These are phyloP conservation scores for Suillus plorans DNA, from an alignment of 768 basidiomycete species.

Conservation along the genomic window DNA sequence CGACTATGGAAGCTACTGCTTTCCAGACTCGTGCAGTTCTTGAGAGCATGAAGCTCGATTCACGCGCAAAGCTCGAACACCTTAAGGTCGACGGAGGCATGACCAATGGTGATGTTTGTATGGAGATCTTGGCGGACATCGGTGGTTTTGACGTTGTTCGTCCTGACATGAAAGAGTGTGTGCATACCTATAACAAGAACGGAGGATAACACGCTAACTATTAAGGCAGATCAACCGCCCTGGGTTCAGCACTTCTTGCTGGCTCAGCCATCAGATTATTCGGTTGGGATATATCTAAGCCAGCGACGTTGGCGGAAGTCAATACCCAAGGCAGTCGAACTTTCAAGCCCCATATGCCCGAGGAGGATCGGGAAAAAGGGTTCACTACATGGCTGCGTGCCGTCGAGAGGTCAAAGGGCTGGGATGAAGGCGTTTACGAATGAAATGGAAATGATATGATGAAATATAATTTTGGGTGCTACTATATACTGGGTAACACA, in stretches of 20 bases:
- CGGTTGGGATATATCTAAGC: conserved; percentile 87
- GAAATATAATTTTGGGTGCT: not conserved
- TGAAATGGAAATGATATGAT: conserved; percentile 10
- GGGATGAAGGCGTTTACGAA: conserved; percentile 60
- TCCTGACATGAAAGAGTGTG: conserved; percentile 96
- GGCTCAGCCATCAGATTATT: conserved; percentile 85
- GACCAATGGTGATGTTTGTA: conserved; percentile 90
- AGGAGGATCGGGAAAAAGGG: conserved; percentile 56
- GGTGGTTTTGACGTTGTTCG: conserved; percentile 91
- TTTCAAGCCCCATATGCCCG: conserved; percentile 60
- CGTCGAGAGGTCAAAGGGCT: conserved; percentile 77
- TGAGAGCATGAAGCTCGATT: conserved; percentile 93
- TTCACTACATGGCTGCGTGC: conserved; percentile 89
- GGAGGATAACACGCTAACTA: conserved; percentile 1
- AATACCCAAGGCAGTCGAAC: conserved; percentile 79
- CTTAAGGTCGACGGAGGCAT: conserved; percentile 98
- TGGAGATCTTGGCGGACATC: conserved; percentile 84
- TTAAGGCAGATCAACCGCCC: conserved; percentile 78
- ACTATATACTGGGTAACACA: not conserved
- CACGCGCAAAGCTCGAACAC: conserved; percentile 72
- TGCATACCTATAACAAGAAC: conserved; percentile 14
- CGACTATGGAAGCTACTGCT: conserved; percentile 93
- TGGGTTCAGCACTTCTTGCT: conserved; percentile 93
- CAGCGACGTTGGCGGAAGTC: conserved; percentile 80
- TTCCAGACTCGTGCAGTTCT: conserved; percentile 95